A percentile compares a stretch with the other conserved stretches of the same genome.
Evolutionary conservation across 768 basidiomycete species (phyloP).

Genomic region (Trametes gibbosa): DNA sequence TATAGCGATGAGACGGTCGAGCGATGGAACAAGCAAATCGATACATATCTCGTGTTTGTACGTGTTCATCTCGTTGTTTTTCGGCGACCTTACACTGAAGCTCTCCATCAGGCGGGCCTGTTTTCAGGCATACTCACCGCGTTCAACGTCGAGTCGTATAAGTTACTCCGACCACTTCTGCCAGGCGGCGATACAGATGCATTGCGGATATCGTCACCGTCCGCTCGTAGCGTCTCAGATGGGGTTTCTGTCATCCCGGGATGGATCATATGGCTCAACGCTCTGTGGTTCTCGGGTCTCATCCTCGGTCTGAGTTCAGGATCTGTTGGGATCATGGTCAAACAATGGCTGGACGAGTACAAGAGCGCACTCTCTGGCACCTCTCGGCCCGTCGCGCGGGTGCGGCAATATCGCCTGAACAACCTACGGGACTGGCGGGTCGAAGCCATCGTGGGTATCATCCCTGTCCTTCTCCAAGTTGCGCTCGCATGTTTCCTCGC

Average conservation of each 20-base stretch:
- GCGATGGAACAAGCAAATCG: constrained; percentile 3
- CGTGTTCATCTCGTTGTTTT: not conserved
- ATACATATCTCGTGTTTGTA: constrained; percentile 3
- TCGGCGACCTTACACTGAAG: not conserved
- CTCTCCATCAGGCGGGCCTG: constrained; percentile 22
- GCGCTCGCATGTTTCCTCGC: constrained; percentile 22
- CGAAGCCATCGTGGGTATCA: not conserved
- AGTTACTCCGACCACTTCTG: constrained; percentile 14
- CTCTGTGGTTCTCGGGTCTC: constrained; percentile 27
- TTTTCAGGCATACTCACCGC: constrained; percentile 28
- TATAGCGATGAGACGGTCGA: constrained; percentile 4
- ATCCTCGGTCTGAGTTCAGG: constrained; percentile 25
- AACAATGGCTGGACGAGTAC: constrained; percentile 28
- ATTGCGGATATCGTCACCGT: not conserved
- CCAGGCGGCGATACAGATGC: not conserved
- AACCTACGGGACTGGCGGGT: constrained; percentile 20
- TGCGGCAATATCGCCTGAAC: constrained; percentile 20
- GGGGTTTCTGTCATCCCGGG: not conserved
- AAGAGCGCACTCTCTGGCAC: not conserved
- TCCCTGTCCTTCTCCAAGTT: constrained; percentile 22
- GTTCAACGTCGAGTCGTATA: constrained; percentile 24
- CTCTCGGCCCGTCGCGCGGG: not conserved
- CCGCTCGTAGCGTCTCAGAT: too few relatives aligned
- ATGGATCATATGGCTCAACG: constrained; percentile 9
- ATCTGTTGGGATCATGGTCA: constrained; percentile 27